Percentiles rank a stretch among this genome's conserved stretches.
Conservation (phyloP, 2,329 filamentous ascomycete genomes). For the Chaetomium strumarium region DNA sequence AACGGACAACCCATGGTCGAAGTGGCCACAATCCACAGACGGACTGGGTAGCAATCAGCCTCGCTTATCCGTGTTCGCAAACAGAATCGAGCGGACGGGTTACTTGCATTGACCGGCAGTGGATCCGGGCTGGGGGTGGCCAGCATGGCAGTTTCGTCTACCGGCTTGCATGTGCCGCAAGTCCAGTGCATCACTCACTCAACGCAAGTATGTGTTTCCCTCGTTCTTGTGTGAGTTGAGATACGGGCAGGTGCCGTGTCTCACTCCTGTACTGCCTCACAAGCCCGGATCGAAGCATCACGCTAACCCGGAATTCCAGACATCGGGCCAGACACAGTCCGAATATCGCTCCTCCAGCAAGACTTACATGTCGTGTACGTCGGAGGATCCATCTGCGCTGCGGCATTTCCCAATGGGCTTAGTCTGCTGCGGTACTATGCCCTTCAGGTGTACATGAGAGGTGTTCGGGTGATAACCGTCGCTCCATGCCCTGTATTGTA, state of each 20-base stretch:
- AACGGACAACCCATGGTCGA: background rate
- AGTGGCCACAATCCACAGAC: background rate
- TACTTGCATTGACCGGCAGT: constrained; percentile 15
- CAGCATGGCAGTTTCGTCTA: constrained; percentile 5
- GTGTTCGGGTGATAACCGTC: no score
- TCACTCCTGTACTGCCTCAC: constrained; percentile 11
- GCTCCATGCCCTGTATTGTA: no score
- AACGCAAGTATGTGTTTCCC: constrained; percentile 15
- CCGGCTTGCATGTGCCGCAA: constrained; percentile 13
- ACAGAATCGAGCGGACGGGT: constrained; percentile 4
- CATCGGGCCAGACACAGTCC: no score
- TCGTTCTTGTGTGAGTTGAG: constrained; percentile 17
- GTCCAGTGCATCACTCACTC: constrained; percentile 3
- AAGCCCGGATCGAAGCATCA: constrained; percentile 3
- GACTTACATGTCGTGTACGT: background rate
- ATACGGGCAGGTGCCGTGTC: constrained; percentile 9
- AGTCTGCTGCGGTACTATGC: no score
- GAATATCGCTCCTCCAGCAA: background rate
- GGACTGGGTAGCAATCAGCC: background rate
- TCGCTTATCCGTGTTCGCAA: constrained; percentile 5
- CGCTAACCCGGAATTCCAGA: constrained; percentile 10
- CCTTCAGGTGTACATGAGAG: no score
- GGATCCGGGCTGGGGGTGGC: constrained; percentile 6
- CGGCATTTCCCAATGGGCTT: background rate
- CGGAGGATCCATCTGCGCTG: background rate